Percentiles rank a stretch among this genome's conserved stretches.
Conservation (phyloP, 129 eudicot species). For the Helichrysum umbraculigerum region DNA sequence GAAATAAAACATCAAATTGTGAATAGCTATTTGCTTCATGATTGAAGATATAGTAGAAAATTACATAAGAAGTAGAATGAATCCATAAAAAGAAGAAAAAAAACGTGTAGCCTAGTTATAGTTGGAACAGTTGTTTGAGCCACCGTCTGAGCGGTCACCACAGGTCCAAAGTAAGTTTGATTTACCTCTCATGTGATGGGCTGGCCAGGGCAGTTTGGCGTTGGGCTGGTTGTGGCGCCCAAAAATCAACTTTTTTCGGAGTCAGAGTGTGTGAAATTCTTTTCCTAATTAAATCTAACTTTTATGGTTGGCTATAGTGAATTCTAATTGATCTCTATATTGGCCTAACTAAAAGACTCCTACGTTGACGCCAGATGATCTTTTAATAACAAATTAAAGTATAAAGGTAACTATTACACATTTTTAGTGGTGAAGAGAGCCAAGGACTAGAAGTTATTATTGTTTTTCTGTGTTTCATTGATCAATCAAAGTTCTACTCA, state of each 20-base stretch:
- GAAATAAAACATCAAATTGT: constrained; percentile 5
- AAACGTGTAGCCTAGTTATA: neutral
- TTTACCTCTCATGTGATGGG: too few species aligned
- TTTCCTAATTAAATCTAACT: neutral
- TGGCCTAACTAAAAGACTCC: neutral
- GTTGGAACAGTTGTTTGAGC: neutral
- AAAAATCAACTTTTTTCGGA: neutral
- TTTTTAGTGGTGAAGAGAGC: neutral
- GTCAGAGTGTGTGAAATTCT: neutral
- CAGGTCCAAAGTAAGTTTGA: neutral
- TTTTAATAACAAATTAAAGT: neutral
- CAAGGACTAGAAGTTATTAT: neutral
- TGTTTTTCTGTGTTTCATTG: neutral
- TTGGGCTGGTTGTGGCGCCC: neutral
- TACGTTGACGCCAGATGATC: neutral
- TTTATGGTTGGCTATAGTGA: neutral
- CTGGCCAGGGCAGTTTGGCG: neutral
- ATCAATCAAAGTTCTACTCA: neutral
- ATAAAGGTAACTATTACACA: neutral
- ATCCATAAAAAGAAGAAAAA: too few species aligned
- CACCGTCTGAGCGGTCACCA: neutral
- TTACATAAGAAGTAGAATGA: too few species aligned
- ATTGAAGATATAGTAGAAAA: neutral
- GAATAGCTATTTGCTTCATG: neutral
- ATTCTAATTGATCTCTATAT: neutral